Evolutionary conservation across 2,329 filamentous ascomycete genomes (phyloP).

Genomic region (Aphanoascus verrucosus): DNA sequence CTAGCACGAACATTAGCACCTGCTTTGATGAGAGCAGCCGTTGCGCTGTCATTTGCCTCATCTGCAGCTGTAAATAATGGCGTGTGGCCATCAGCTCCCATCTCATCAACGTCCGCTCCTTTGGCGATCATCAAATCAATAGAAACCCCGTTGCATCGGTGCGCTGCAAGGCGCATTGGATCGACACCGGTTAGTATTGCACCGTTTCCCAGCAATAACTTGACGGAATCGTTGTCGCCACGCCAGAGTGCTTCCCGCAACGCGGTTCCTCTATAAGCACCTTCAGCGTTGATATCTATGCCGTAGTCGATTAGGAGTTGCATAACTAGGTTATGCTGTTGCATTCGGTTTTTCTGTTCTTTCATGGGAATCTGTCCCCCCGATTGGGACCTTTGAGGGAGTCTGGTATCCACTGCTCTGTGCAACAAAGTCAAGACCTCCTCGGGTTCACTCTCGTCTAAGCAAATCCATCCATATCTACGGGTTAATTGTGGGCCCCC

Average conservation of each 20-base stretch:
- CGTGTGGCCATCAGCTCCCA: not conserved
- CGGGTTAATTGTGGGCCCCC: not conserved
- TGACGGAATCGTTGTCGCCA: not conserved
- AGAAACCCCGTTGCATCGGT: not conserved
- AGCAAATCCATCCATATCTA: not conserved
- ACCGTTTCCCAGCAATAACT: not conserved
- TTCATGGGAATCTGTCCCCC: too few relatives aligned
- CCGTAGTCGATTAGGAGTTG: conserved; percentile 1
- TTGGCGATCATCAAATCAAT: not conserved
- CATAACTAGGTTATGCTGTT: not conserved
- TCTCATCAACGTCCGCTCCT: not conserved
- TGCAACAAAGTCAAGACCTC: not conserved
- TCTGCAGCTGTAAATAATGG: not conserved
- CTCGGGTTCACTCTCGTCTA: not conserved
- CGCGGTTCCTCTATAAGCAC: too few relatives aligned
- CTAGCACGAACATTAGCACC: not conserved
- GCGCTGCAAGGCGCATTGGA: not conserved
- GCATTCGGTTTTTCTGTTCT: not conserved
- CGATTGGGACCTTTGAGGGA: too few relatives aligned
- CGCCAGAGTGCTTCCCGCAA: not conserved
- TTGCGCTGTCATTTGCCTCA: not conserved
- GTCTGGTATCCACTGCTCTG: not conserved
- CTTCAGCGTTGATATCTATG: not conserved
- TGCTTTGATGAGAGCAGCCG: not conserved
- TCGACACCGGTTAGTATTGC: not conserved